phyloP scores from a whole-genome alignment of 257 asterid species.

The Perilla frutescens region DNA sequence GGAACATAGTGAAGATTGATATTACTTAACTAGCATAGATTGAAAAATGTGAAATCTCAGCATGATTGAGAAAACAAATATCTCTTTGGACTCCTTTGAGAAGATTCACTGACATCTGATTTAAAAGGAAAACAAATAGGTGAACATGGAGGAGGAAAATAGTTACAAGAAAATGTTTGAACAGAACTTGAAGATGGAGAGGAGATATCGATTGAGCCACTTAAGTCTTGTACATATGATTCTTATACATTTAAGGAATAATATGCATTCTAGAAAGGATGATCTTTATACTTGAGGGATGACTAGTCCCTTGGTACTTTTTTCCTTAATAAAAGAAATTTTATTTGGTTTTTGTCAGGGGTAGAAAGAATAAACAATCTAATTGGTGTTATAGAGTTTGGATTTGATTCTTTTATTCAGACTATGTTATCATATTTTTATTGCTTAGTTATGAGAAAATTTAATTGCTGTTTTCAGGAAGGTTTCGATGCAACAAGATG shows the following conservation, averaged over 20 bases:
- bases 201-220: background rate
- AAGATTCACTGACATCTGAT: background rate
- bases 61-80: slow-evolving; percentile 10
- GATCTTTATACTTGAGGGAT: background rate
- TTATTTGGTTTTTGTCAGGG: background rate
- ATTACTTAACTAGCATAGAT: slow-evolving; percentile 1
- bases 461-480: slow-evolving; percentile 62
- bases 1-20: slow-evolving; percentile 1
- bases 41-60: background rate
- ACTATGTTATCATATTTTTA: background rate
- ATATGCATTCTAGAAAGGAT: background rate
- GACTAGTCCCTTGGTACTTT: background rate
- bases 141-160: background rate
- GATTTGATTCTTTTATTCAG: background rate
- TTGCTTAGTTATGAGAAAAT: slow-evolving; percentile 1
- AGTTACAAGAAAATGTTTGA: background rate
- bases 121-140: slow-evolving; percentile 12
- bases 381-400: slow-evolving; percentile 15
- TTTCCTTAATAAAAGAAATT: background rate
- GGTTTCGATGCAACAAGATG: slow-evolving; percentile 94
- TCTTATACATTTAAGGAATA: background rate
- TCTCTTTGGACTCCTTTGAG: background rate
- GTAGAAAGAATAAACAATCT: slow-evolving; percentile 13
- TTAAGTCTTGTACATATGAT: background rate
- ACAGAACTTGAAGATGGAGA: background rate